A percentile compares a stretch with the other conserved stretches of the same genome.
phyloP scores from a whole-genome alignment of 2,329 filamentous ascomycete genomes.

The Ceratocystis albifundus region DNA sequence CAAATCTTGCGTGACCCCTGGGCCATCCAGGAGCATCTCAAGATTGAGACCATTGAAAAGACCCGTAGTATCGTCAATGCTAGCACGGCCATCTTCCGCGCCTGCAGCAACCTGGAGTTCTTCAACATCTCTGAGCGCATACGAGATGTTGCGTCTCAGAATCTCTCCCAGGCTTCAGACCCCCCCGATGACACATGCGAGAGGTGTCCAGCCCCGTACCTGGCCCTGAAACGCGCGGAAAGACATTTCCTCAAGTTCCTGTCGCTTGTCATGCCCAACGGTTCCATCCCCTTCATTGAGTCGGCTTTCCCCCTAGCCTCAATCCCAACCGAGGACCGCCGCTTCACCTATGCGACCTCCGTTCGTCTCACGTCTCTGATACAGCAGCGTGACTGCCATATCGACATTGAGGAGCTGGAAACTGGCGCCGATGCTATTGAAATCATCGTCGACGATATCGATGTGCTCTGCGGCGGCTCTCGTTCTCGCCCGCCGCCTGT shows the following conservation, averaged over 20 bases:
- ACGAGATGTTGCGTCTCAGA: slow-evolving; percentile 26
- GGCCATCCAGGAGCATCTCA: slow-evolving; percentile 53
- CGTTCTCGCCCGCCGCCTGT: slow-evolving; percentile 14
- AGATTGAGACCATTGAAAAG: slow-evolving; percentile 43
- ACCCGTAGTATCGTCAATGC: slow-evolving; percentile 47
- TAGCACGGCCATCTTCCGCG: slow-evolving; percentile 47
- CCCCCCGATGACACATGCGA: slow-evolving; percentile 26
- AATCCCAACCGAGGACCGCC: slow-evolving; percentile 47
- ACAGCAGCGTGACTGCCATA: slow-evolving; percentile 29
- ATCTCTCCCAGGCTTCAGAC: slow-evolving; percentile 19
- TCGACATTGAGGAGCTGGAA: slow-evolving; percentile 54
- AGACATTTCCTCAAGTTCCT: slow-evolving; percentile 59
- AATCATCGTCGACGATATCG: slow-evolving; percentile 36
- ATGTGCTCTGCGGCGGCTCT: slow-evolving; percentile 17
- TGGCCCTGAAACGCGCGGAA: slow-evolving; percentile 57
- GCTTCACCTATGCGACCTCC: slow-evolving; percentile 56
- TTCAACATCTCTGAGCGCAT: slow-evolving; percentile 56
- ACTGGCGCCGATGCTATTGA: slow-evolving; percentile 58
- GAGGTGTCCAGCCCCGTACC: slow-evolving; percentile 44
- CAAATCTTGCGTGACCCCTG: slow-evolving; percentile 55
- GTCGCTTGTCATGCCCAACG: slow-evolving; percentile 45
- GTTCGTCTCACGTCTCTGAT: slow-evolving; percentile 48
- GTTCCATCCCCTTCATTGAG: slow-evolving; percentile 47
- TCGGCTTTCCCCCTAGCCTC: slow-evolving; percentile 54
- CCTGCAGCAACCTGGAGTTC: slow-evolving; percentile 63